These are phyloP conservation scores for Lecanoromycetidae sp. DNA, from an alignment of 2,329 filamentous ascomycete species.

Conservation along the genomic window DNA sequence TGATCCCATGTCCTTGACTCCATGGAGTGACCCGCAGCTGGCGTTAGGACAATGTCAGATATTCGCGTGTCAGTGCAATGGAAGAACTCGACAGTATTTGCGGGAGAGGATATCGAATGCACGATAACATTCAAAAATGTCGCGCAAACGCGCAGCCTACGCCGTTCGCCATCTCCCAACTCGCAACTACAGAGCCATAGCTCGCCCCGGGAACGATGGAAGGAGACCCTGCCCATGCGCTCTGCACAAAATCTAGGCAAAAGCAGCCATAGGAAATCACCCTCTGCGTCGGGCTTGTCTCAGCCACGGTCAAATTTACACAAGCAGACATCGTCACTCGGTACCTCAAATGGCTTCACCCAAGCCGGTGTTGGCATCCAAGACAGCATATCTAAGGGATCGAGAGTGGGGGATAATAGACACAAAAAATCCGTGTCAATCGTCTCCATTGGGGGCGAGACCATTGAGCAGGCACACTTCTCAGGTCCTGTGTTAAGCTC, in stretches of 20 bases:
- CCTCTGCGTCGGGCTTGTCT: background rate
- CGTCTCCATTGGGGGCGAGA: conserved; percentile 57
- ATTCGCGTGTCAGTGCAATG: conserved; percentile 93
- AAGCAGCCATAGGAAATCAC: background rate
- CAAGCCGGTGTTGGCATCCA: background rate
- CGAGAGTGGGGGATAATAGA: conserved; percentile 33
- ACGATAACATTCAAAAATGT: conserved; percentile 89
- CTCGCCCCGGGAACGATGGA: conserved; percentile 15
- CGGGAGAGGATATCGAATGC: conserved; percentile 90
- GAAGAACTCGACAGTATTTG: conserved; percentile 88
- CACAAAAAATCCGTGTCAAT: conserved; percentile 73
- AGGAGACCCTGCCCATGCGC: conserved; percentile 12
- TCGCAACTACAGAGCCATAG: conserved; percentile 16
- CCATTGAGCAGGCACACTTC: conserved; percentile 1
- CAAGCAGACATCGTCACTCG: conserved; percentile 7
- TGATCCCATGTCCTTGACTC: conserved; percentile 8
- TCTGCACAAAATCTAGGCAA: background rate
- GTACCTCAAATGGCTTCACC: conserved; percentile 1
- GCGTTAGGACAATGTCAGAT: conserved; percentile 44
- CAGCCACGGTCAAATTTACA: conserved; percentile 1
- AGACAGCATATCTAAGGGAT: background rate
- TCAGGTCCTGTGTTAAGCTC: background rate
- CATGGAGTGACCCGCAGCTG: conserved; percentile 11
- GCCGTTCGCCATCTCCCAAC: conserved; percentile 19
- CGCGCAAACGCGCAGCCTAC: conserved; percentile 23